Percentiles rank a stretch among this genome's conserved stretches.
phyloP scores from a whole-genome alignment of 2,329 filamentous ascomycete genomes.

The Pestalotiopsis sp. region DNA sequence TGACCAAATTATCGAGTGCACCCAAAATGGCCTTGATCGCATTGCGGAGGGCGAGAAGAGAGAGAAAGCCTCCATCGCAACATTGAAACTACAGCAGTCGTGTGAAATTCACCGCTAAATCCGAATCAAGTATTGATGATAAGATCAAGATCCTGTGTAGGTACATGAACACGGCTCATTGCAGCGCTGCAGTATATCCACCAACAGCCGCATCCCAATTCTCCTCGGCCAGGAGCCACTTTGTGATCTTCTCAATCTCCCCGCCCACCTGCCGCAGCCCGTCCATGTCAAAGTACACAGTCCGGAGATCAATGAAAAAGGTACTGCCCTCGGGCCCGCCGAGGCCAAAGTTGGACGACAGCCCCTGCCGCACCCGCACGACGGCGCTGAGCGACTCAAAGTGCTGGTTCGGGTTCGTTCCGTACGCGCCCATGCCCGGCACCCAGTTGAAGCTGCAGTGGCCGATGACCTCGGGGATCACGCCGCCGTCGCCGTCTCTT shows the following conservation, averaged over 20 bases:
- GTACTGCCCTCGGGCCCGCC: neutral
- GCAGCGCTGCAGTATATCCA: neutral
- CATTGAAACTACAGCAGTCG: no score
- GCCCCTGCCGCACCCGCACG: neutral
- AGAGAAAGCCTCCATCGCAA: no score
- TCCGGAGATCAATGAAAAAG: constrained; percentile 3
- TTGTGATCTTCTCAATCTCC: neutral
- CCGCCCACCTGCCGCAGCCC: neutral
- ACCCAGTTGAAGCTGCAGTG: constrained; percentile 20
- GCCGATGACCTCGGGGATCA: constrained; percentile 15
- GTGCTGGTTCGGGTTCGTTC: constrained; percentile 16
- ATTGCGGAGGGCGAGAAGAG: no score
- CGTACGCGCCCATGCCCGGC: constrained; percentile 16
- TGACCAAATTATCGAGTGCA: no score
- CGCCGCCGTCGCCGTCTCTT: neutral
- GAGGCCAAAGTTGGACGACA: constrained; percentile 2
- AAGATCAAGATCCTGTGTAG: neutral
- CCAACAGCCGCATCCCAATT: constrained; percentile 2
- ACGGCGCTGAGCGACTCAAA: constrained; percentile 15
- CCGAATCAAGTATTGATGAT: no score
- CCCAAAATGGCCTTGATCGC: no score
- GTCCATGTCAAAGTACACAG: constrained; percentile 3
- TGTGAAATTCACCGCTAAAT: no score
- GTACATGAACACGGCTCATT: neutral
- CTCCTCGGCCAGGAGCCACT: constrained; percentile 2